Conservation (phyloP, 1,284 basidiomycete species). For the Moesziomyces parantarcticus region DNA sequence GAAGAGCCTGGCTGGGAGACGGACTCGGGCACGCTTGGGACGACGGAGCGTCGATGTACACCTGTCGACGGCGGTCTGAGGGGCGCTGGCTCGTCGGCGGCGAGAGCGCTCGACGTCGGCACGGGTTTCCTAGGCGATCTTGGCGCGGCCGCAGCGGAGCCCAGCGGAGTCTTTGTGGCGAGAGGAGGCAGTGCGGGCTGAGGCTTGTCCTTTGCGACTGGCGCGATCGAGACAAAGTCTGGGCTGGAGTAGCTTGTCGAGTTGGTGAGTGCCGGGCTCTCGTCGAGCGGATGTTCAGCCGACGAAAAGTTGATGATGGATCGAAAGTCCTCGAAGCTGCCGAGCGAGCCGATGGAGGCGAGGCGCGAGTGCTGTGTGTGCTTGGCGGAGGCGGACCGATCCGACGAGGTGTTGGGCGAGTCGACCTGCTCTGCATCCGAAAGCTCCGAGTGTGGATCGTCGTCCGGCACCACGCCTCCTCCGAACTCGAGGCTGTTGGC, state of each 20-base stretch:
- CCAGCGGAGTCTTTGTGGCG: neutral
- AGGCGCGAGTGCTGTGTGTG: slow-evolving; percentile 17
- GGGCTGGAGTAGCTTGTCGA: slow-evolving; percentile 34
- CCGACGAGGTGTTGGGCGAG: too few species aligned
- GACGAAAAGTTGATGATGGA: slow-evolving; percentile 31
- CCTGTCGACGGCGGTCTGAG: neutral
- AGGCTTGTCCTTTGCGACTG: slow-evolving; percentile 9
- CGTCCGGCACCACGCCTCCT: slow-evolving; percentile 37
- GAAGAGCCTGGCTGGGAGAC: slow-evolving; percentile 34
- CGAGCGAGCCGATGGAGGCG: slow-evolving; percentile 21
- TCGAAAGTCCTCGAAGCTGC: slow-evolving; percentile 44
- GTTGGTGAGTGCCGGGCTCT: slow-evolving; percentile 26
- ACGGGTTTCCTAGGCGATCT: neutral
- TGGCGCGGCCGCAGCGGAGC: neutral
- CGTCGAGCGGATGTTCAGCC: slow-evolving; percentile 16
- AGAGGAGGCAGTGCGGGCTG: slow-evolving; percentile 20
- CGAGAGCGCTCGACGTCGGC: too few species aligned
- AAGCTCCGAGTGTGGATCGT: slow-evolving; percentile 21
- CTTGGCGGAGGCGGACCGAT: too few species aligned
- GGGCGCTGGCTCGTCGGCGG: slow-evolving; percentile 1
- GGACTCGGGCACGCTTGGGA: slow-evolving; percentile 28
- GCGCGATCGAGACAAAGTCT: slow-evolving; percentile 4
- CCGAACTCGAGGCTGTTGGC: slow-evolving; percentile 37
- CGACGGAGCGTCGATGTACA: slow-evolving; percentile 14
- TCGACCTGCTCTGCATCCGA: slow-evolving; percentile 11